Percentiles rank a stretch among this genome's conserved stretches.
Conservation (phyloP, 1,284 basidiomycete genomes). For the Schizophyllum commune region DNA sequence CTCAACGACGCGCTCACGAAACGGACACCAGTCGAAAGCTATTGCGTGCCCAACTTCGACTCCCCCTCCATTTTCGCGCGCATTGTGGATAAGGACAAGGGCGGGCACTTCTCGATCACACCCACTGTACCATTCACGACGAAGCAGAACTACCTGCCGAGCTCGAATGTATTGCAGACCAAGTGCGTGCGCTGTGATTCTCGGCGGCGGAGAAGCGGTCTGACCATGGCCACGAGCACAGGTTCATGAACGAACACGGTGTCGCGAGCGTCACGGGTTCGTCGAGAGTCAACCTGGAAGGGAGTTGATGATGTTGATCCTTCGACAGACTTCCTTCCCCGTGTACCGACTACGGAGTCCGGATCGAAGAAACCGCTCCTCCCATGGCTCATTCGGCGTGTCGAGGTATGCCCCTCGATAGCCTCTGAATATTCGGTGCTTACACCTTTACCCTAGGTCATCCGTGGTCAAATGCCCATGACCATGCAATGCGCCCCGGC, state of each 20-base stretch:
- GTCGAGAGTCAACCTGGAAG: not conserved
- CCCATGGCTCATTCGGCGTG: conserved; percentile 82
- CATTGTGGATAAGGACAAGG: conserved; percentile 75
- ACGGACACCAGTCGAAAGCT: conserved; percentile 63
- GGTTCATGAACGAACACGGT: conserved; percentile 77
- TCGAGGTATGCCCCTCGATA: conserved; percentile 46
- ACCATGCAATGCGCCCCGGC: conserved; percentile 86
- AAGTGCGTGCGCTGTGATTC: not conserved
- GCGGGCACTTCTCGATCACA: conserved; percentile 87
- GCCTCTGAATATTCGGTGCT: not conserved
- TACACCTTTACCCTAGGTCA: conserved; percentile 36
- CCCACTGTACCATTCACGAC: conserved; percentile 61
- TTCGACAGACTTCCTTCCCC: conserved; percentile 65
- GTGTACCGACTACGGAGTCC: conserved; percentile 35
- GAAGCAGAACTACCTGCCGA: conserved; percentile 85
- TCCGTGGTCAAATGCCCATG: conserved; percentile 72
- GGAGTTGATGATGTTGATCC: not conserved
- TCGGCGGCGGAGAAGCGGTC: not conserved
- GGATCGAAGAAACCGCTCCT: conserved; percentile 50
- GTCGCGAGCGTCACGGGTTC: conserved; percentile 74
- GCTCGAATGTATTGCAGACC: conserved; percentile 58
- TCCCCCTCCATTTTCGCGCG: conserved; percentile 87
- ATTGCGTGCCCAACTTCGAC: conserved; percentile 90
- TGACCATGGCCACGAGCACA: conserved; percentile 19
- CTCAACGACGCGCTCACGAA: not conserved